These are phyloP conservation scores for Ceratocystis huliohia DNA, from an alignment of 2,329 filamentous ascomycete species.

Conservation along the genomic window DNA sequence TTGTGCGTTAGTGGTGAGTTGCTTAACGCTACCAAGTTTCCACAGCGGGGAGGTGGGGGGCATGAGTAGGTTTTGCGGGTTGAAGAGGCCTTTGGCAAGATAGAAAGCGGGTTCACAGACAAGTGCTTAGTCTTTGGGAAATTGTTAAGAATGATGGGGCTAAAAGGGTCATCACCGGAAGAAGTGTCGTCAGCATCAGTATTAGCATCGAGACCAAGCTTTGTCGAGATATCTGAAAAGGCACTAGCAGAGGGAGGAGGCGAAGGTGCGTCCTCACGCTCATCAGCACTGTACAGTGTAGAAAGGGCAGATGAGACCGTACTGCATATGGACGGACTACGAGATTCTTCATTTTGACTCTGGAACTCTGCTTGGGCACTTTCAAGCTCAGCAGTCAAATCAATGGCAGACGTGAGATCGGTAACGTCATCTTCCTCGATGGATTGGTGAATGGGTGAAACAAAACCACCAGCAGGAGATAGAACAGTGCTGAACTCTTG, in stretches of 20 bases:
- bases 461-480: slow-evolving; percentile 17
- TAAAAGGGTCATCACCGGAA: slow-evolving; percentile 12
- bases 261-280: slow-evolving; percentile 29
- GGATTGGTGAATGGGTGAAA: slow-evolving; percentile 9
- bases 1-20: background rate
- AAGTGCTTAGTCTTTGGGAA: slow-evolving; percentile 20
- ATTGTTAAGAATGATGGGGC: slow-evolving; percentile 1
- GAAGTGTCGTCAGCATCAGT: slow-evolving; percentile 6
- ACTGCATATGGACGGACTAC: slow-evolving; percentile 27
- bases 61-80: slow-evolving; percentile 17
- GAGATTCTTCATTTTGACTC: background rate
- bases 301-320: slow-evolving; percentile 42
- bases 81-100: background rate
- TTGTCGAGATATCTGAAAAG: slow-evolving; percentile 14
- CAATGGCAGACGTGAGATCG: background rate
- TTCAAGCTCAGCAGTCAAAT: slow-evolving; percentile 1
- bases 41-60: slow-evolving; percentile 11
- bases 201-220: slow-evolving; percentile 1
- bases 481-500: slow-evolving; percentile 19
- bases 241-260: slow-evolving; percentile 6
- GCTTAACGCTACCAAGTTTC: background rate
- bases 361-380: background rate
- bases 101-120: slow-evolving; percentile 7
- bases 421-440: background rate
- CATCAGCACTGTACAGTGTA: slow-evolving; percentile 44